Percentiles rank a stretch among this genome's conserved stretches.
Evolutionary conservation across 139 green algal genomes (phyloP).

Genomic region (Picochlorum sp.): DNA sequence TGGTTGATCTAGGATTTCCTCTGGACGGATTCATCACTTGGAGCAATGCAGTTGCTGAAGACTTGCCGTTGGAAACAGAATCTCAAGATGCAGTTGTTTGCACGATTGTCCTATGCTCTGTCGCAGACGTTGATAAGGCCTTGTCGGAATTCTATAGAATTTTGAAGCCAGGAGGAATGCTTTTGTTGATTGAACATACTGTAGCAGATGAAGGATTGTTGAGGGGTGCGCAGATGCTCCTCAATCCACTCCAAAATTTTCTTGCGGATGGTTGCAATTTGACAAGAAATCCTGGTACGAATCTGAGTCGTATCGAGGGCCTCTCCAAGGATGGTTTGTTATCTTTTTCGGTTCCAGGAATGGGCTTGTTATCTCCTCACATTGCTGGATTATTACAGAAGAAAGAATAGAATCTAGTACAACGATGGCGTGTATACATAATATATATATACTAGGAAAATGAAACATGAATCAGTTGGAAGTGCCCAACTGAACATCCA

Average conservation of each 20-base stretch:
- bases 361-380: not conserved
- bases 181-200: constrained; percentile 63
- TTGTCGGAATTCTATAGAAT: constrained; percentile 45
- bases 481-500: constrained; percentile 34
- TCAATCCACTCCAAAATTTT: constrained; percentile 52
- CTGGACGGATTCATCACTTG: constrained; percentile 23
- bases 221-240: constrained; percentile 34
- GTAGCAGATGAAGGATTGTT: constrained; percentile 10
- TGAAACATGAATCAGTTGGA: not conserved
- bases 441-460: too few relatives aligned
- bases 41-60: constrained; percentile 34
- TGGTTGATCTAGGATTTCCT: not conserved
- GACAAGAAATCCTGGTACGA: constrained; percentile 37
- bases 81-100: constrained; percentile 49
- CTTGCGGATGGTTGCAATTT: constrained; percentile 63
- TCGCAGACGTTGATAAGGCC: constrained; percentile 24
- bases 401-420: too few relatives aligned
- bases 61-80: constrained; percentile 37
- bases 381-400: not conserved
- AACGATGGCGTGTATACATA: too few relatives aligned
- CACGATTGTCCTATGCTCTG: constrained; percentile 64
- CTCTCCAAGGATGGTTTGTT: not conserved
- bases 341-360: not conserved
- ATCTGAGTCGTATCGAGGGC: constrained; percentile 13
- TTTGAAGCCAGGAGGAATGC: constrained; percentile 43